Evolutionary conservation across 176 grass and related monocot species (phyloP).

Genomic region (Saccharum spontaneum): DNA sequence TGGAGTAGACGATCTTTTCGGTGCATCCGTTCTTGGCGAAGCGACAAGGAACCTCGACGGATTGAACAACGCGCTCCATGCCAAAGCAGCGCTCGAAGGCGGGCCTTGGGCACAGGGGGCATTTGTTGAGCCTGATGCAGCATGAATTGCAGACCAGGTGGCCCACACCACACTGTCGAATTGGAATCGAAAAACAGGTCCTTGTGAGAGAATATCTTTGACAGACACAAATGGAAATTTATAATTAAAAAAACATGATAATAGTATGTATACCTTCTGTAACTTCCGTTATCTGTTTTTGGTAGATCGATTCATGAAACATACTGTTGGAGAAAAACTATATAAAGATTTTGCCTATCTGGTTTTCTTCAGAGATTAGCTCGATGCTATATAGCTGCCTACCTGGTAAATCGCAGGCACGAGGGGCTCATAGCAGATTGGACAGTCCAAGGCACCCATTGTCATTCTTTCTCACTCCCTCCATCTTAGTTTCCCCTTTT

Average conservation of each 20-base stretch:
- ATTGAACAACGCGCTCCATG: conserved; percentile 23
- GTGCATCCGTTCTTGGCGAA: conserved; percentile 8
- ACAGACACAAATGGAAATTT: background rate
- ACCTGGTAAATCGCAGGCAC: conserved; percentile 7
- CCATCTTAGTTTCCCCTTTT: background rate
- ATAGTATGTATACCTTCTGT: too few species aligned
- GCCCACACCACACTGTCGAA: conserved; percentile 19
- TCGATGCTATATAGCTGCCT: background rate
- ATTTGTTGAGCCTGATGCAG: background rate
- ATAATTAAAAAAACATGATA: background rate
- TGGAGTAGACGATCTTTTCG: background rate
- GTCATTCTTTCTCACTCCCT: background rate
- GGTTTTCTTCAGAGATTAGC: background rate
- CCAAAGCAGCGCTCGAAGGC: conserved; percentile 15
- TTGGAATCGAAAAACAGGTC: background rate
- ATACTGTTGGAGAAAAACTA: too few species aligned
- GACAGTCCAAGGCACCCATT: conserved; percentile 8
- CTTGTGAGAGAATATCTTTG: background rate
- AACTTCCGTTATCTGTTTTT: too few species aligned
- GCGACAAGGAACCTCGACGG: conserved; percentile 14
- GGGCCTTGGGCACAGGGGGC: background rate
- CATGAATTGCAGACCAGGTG: conserved; percentile 20
- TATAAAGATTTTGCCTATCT: background rate
- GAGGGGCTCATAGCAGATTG: background rate
- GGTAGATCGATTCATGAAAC: too few species aligned